phyloP scores from a whole-genome alignment of 164 flowering plant species.

The Vitis rupestris region DNA sequence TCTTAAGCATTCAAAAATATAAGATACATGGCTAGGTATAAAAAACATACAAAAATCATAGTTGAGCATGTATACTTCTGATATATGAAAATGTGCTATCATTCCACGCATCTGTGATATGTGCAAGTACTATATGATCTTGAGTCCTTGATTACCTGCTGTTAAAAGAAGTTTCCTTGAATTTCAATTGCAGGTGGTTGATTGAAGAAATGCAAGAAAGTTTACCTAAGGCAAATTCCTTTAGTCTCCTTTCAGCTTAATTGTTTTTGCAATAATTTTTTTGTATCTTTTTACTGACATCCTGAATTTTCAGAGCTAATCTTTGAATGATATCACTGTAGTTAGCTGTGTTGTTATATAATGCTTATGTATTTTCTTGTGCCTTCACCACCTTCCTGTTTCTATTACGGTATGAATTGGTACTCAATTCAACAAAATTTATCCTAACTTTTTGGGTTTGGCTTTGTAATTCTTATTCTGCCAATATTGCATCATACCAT shows the following conservation, averaged over 20 bases:
- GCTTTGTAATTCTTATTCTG: not conserved
- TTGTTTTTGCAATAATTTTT: no score
- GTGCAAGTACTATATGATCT: no score
- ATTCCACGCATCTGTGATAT: not conserved
- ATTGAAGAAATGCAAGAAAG: constrained; percentile 87
- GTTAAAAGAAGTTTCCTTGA: constrained; percentile 2
- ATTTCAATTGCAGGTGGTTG: constrained; percentile 71
- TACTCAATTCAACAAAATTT: not conserved
- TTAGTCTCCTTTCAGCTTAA: not conserved
- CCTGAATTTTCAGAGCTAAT: not conserved
- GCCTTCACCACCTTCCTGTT: not conserved
- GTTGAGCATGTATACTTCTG: not conserved
- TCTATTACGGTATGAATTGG: not conserved
- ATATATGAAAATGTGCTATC: not conserved
- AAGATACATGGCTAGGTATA: not conserved
- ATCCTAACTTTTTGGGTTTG: not conserved
- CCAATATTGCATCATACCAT: no score
- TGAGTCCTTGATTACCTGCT: not conserved
- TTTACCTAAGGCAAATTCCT: constrained; percentile 73
- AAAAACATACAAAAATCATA: not conserved
- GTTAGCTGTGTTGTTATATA: not conserved
- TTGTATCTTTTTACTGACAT: no score
- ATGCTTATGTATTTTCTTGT: not conserved
- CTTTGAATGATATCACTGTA: not conserved
- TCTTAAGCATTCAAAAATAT: not conserved